Base-by-base conservation (phyloP, 176 grass and related monocot genomes). In the Otatea glauca region DNA sequence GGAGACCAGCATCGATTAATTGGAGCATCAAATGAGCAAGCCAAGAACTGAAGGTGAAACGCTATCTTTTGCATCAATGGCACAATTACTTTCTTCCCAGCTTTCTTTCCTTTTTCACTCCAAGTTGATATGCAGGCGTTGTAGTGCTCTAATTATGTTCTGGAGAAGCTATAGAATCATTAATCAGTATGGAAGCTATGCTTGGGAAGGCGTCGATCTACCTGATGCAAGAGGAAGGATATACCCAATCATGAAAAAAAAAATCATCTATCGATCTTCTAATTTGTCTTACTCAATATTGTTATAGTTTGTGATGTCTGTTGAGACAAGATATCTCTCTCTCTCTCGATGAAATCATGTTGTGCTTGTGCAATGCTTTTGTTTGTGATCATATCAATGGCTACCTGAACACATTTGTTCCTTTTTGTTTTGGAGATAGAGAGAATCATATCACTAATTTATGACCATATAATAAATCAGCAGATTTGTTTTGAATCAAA, bases 31-130 rank as follows among this genome's bases (percentile, higher is more conserved):
- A 37, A 72, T 21, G 4, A 59, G 25, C 25, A 74, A 61, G 29
- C 54, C 34, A 67, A 38, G 15, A 82, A 75, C 9, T 59, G 13
- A 11, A 75, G 70, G 56, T 71, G 68, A 85, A 78, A 9, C 56
- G 4, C 41, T 78, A 25, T 50, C 60, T 38, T 66, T 67, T 68
- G 60, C 85, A 20, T 56, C 65, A 14, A 4, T 60, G 27, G 12
- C 49, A 50, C 62, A 27, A 7, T 45, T 70, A 42, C 39, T 54
- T 88, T 58, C 35, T 37, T 1, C 51, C 63, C 41, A 51, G 27
- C 50, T 62, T 50, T 35, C 62, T 58, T 44, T 54, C 64, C 14
- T 82, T 82, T 71, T 77, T 54, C 41, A 47, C 16, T 16, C 65
- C 17, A 21, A 51, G 21, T 34, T 39, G 64, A 48, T 76, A 29